These are phyloP conservation scores for Phaeosphaeria sp. DNA, from an alignment of 2,329 filamentous ascomycete species.

Conservation along the genomic window DNA sequence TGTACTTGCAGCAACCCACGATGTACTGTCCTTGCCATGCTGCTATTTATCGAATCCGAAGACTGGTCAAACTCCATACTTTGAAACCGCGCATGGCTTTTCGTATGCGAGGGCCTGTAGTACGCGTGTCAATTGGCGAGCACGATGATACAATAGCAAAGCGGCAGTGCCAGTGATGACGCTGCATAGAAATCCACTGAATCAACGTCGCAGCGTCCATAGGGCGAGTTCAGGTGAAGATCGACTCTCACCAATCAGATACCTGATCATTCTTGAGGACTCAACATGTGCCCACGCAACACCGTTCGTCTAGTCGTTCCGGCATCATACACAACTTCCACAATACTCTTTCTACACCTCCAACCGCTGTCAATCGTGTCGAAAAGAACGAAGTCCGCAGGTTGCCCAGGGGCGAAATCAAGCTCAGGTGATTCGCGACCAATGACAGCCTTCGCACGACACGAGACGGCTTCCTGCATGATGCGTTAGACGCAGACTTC, in stretches of 20 bases:
- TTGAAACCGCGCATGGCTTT: too few relatives aligned
- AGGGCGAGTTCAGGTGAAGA: neutral
- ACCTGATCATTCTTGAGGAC: neutral
- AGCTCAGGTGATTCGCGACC: conserved; percentile 38
- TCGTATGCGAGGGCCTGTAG: neutral
- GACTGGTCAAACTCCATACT: too few relatives aligned
- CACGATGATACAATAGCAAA: neutral
- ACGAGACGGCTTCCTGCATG: conserved; percentile 57
- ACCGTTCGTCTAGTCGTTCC: conserved; percentile 41
- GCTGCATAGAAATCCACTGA: neutral
- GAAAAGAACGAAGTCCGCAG: conserved; percentile 54
- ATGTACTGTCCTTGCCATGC: neutral
- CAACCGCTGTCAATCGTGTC: conserved; percentile 46
- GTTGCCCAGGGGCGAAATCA: conserved; percentile 43
- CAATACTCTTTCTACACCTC: conserved; percentile 51
- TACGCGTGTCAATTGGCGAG: neutral
- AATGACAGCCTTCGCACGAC: conserved; percentile 54
- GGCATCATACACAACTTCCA: conserved; percentile 56
- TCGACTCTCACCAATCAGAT: neutral
- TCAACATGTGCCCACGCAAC: conserved; percentile 30
- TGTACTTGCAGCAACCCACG: too few relatives aligned
- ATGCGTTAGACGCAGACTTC: conserved; percentile 17
- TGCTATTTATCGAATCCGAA: neutral
- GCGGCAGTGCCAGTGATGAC: neutral
- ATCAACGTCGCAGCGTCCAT: neutral